phyloP scores from a whole-genome alignment of 2,329 filamentous ascomycete genomes.

The Teratosphaeria gauchensis region DNA sequence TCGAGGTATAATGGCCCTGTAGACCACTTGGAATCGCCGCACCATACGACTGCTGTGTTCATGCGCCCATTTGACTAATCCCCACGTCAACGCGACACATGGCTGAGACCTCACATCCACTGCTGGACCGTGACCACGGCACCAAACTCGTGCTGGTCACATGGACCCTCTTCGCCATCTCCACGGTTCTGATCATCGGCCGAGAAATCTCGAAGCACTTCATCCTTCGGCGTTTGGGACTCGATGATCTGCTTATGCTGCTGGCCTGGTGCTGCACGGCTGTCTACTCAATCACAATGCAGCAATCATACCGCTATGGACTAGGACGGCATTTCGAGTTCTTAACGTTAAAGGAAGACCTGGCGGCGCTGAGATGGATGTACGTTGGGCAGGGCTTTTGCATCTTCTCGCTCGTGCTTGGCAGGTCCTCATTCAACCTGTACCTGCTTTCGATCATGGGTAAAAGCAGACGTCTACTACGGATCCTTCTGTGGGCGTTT shows the following conservation, averaged over 20 bases:
- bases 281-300: background rate
- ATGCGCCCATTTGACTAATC: background rate
- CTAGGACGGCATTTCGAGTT: background rate
- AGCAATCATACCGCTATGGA: background rate
- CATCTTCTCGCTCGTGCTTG: background rate
- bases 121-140: background rate
- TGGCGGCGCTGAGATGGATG: background rate
- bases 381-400: background rate
- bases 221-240: background rate
- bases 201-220: background rate
- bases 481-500: background rate
- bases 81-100: background rate
- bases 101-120: background rate
- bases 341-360: background rate
- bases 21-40: background rate
- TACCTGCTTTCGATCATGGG: background rate
- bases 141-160: background rate
- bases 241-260: background rate
- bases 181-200: background rate
- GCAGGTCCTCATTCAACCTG: background rate
- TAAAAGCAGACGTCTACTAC: background rate
- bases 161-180: background rate
- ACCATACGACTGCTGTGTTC: background rate
- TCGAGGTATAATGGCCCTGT: background rate
- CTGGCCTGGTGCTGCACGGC: background rate